Conservation (phyloP, 2,329 filamentous ascomycete genomes). For the Calonectria leucothoes region DNA sequence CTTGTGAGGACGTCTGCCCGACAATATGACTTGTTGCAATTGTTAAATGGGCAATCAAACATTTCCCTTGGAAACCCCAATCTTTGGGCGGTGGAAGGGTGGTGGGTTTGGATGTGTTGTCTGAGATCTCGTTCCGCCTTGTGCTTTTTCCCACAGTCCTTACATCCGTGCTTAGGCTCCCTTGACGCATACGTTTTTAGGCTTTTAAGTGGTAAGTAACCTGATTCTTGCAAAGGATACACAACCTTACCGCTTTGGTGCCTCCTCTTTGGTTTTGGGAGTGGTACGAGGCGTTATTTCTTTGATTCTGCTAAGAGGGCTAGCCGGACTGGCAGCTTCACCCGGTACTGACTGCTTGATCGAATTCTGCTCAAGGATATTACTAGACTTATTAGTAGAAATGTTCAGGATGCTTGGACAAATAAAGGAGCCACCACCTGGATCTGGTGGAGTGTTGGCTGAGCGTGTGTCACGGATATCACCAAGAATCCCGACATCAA, state of each 20-base stretch:
- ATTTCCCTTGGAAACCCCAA: neutral
- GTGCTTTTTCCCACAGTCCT: neutral
- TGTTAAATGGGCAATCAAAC: neutral
- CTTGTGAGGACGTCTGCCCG: neutral
- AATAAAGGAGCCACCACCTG: neutral
- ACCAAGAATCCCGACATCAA: neutral
- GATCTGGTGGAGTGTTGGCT: neutral
- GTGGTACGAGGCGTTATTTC: too few relatives aligned
- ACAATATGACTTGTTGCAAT: neutral
- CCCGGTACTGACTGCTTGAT: neutral
- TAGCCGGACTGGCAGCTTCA: too few relatives aligned
- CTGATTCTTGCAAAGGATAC: too few relatives aligned
- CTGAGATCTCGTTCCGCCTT: neutral
- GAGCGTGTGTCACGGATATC: neutral
- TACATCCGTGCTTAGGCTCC: neutral
- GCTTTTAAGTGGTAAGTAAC: neutral
- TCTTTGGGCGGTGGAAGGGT: neutral
- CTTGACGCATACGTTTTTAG: neutral
- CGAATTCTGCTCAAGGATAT: neutral
- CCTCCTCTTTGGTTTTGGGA: neutral
- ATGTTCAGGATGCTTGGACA: neutral
- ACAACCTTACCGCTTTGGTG: neutral
- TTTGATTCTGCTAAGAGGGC: too few relatives aligned
- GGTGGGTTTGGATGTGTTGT: neutral
- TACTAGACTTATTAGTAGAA: neutral